A percentile compares a stretch with the other conserved stretches of the same genome.
Conservation (phyloP, 2,329 filamentous ascomycete species). For the Aspergillus tamarii region DNA sequence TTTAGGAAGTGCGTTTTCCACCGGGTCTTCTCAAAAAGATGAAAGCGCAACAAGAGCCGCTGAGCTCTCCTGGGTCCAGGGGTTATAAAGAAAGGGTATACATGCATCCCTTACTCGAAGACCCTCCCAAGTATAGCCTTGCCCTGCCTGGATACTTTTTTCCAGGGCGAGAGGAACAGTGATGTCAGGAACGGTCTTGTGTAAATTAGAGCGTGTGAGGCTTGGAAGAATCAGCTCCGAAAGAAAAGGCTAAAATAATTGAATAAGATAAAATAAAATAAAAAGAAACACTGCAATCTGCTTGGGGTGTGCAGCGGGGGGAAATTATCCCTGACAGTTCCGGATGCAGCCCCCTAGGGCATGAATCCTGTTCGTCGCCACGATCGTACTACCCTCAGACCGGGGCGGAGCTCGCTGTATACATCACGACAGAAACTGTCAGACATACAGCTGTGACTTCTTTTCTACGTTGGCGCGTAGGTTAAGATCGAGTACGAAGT, state of each 20-base stretch:
- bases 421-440: not conserved
- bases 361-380: not conserved
- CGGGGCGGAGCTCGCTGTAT: not conserved
- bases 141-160: not conserved
- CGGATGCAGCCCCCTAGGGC: slow-evolving; percentile 7
- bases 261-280: not conserved
- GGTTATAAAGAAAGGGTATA: not conserved
- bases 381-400: not conserved
- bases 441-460: not conserved
- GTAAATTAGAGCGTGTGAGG: not conserved
- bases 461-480: not conserved
- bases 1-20: not conserved
- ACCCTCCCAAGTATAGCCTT: slow-evolving; percentile 2
- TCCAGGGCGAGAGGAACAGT: not conserved
- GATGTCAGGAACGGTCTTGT: not conserved
- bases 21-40: not conserved
- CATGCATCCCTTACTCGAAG: slow-evolving; percentile 20
- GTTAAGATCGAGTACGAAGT: not conserved
- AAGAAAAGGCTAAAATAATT: not conserved
- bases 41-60: not conserved
- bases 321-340: slow-evolving; percentile 12
- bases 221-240: too few relatives aligned
- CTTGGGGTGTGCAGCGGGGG: slow-evolving; percentile 6
- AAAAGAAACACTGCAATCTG: not conserved
- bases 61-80: not conserved